phyloP scores from a whole-genome alignment of 225 moss, liverwort and hornwort species.

The Pseudisothecium myosuroides region DNA sequence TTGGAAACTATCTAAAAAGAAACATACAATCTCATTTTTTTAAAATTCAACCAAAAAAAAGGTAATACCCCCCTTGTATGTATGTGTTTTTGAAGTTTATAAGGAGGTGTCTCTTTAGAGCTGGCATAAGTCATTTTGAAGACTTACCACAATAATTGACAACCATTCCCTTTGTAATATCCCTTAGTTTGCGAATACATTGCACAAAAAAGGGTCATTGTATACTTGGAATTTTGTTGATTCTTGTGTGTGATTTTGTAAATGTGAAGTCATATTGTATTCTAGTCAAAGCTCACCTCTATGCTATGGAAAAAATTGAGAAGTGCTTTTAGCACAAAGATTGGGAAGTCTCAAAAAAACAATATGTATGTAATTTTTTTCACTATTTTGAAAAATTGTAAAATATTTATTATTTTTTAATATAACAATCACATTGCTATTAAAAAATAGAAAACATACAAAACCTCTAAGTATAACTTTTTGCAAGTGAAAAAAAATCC shows the following conservation, averaged over 20 bases:
- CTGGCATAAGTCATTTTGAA: neutral
- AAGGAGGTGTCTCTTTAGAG: rapidly evolving
- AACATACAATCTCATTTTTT: neutral
- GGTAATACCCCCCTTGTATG: rapidly evolving
- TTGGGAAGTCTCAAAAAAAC: rapidly evolving
- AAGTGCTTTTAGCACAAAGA: neutral
- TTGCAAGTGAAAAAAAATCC: neutral
- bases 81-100: neutral
- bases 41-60: too few species aligned
- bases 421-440: rapidly evolving
- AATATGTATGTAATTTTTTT: neutral
- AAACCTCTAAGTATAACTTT: neutral
- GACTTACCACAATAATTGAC: neutral
- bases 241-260: neutral
- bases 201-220: neutral
- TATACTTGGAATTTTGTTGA: neutral
- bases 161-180: rapidly evolving
- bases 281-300: neutral
- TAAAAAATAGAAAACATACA: neutral
- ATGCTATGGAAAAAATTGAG: neutral
- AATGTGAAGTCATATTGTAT: neutral
- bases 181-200: neutral
- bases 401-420: neutral
- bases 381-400: neutral
- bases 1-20: neutral